Conservation (phyloP, 352 stramenopile species). For the Blastocystis sp. region DNA sequence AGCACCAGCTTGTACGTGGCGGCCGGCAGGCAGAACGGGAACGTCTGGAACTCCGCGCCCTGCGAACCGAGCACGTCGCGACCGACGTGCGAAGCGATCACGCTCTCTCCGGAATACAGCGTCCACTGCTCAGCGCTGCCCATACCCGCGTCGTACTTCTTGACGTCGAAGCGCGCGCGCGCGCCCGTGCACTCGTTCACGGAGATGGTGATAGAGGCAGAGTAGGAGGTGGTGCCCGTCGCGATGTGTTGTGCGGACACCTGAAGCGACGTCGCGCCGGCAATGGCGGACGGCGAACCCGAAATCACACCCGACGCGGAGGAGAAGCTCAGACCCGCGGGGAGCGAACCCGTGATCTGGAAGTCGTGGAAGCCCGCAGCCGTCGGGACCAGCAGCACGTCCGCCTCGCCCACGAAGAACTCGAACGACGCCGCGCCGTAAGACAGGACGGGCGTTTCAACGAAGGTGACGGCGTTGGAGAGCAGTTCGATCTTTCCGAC, state of each 20-base stretch:
- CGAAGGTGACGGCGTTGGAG: not conserved
- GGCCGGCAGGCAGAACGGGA: slow-evolving; percentile 18
- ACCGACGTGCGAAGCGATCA: slow-evolving; percentile 3
- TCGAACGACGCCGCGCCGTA: slow-evolving; percentile 8
- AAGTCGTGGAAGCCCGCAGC: slow-evolving; percentile 40
- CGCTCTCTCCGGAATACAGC: slow-evolving; percentile 20
- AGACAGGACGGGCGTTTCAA: not conserved
- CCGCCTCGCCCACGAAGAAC: slow-evolving; percentile 22
- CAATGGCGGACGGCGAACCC: not conserved
- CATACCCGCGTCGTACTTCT: slow-evolving; percentile 4
- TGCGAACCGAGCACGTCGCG: slow-evolving; percentile 5
- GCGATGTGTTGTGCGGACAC: not conserved
- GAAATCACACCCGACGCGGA: slow-evolving; percentile 20
- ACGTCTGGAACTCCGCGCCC: not conserved
- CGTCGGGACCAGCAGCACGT: slow-evolving; percentile 19
- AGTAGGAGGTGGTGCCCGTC: slow-evolving; percentile 35
- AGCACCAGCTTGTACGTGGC: slow-evolving; percentile 45
- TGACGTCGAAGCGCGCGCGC: not conserved
- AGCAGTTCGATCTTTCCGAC: slow-evolving; percentile 7
- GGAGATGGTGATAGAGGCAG: not conserved
- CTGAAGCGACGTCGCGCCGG: not conserved
- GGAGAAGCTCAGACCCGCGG: slow-evolving; percentile 51
- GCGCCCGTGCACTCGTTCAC: slow-evolving; percentile 1
- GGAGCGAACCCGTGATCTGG: slow-evolving; percentile 23
- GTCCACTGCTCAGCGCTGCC: slow-evolving; percentile 5